Evolutionary conservation across 768 basidiomycete genomes (phyloP).

Genomic region (Fistulinella prunicolor): DNA sequence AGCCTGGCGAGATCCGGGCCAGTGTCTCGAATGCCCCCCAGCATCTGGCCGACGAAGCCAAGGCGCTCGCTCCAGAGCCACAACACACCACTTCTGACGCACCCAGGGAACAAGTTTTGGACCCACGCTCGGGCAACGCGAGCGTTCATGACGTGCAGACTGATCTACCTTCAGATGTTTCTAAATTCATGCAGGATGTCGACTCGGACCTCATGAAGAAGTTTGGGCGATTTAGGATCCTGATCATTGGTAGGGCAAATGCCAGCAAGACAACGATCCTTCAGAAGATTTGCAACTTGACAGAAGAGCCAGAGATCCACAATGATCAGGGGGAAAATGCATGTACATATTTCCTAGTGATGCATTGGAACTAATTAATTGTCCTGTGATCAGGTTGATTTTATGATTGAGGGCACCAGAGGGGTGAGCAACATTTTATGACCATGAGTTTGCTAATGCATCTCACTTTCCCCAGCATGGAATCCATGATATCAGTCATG

Average conservation of each 20-base stretch:
- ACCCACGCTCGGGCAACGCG: too few species aligned
- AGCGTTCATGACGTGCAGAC: too few species aligned
- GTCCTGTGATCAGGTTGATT: background rate
- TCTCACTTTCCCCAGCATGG: background rate
- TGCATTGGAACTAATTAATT: background rate
- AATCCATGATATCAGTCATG: background rate
- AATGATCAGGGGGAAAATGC: background rate
- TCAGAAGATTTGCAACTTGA: background rate
- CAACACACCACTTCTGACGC: too few species aligned
- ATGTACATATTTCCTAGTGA: background rate
- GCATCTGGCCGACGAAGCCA: too few species aligned
- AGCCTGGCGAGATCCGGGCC: too few species aligned
- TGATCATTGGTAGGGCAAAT: background rate
- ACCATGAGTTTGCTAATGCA: background rate
- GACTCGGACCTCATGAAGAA: background rate
- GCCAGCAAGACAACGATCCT: constrained; percentile 1
- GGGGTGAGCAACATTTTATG: background rate
- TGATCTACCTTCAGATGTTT: too few species aligned
- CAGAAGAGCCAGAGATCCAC: background rate
- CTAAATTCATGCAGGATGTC: too few species aligned
- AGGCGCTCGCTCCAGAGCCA: too few species aligned
- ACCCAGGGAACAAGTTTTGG: too few species aligned
- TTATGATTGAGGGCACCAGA: background rate
- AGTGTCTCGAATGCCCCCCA: too few species aligned
- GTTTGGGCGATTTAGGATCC: background rate